Conservation (phyloP, 495 filamentous ascomycete genomes). For the Apiosordaria backusii region DNA sequence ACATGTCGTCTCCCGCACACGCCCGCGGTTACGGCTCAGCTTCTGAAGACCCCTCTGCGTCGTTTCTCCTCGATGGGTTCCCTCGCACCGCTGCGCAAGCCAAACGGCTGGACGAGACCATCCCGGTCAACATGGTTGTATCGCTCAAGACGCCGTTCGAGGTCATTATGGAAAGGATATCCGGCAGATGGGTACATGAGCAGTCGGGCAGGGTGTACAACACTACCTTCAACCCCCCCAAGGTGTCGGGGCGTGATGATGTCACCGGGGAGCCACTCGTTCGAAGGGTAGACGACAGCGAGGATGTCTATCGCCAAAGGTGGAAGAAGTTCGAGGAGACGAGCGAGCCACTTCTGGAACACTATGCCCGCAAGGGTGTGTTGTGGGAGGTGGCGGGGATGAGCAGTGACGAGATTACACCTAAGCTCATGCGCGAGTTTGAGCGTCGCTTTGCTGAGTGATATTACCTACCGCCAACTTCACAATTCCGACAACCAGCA, state of each 20-base stretch:
- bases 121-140: slow-evolving; percentile 90
- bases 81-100: slow-evolving; percentile 85
- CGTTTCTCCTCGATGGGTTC: slow-evolving; percentile 95
- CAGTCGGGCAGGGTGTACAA: slow-evolving; percentile 92
- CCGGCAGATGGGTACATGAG: slow-evolving; percentile 89
- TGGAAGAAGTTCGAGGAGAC: slow-evolving; percentile 82
- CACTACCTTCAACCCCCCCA: slow-evolving; percentile 82
- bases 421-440: slow-evolving; percentile 76
- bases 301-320: slow-evolving; percentile 77
- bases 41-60: slow-evolving; percentile 67
- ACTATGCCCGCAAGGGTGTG: slow-evolving; percentile 83
- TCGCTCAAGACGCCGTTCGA: slow-evolving; percentile 61
- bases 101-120: slow-evolving; percentile 64
- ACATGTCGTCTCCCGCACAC: slow-evolving; percentile 40
- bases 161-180: slow-evolving; percentile 84
- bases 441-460: slow-evolving; percentile 60
- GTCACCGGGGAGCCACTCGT: slow-evolving; percentile 84
- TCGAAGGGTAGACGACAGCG: slow-evolving; percentile 77
- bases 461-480: background rate
- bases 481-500: background rate
- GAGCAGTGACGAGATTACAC: slow-evolving; percentile 90
- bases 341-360: slow-evolving; percentile 77
- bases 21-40: slow-evolving; percentile 32
- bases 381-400: slow-evolving; percentile 84
- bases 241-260: slow-evolving; percentile 78